phyloP scores from a whole-genome alignment of 2,329 filamentous ascomycete species.

The Cercospora sp. region DNA sequence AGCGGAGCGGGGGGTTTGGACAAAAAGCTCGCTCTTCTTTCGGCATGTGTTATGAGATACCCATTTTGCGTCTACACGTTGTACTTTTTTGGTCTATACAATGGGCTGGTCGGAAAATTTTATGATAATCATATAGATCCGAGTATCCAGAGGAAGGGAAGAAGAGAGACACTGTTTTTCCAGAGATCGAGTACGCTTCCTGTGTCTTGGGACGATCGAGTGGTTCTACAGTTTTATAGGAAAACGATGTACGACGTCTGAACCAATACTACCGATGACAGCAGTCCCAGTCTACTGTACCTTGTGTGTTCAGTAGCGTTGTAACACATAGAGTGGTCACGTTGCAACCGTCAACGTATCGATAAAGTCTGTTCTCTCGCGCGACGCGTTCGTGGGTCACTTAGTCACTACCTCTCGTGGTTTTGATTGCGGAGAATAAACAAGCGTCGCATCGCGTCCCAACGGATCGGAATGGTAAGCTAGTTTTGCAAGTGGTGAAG shows the following conservation, averaged over 20 bases:
- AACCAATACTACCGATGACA: neutral
- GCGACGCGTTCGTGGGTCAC: neutral
- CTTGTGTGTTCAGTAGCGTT: neutral
- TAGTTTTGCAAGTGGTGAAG: neutral
- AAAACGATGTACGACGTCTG: neutral
- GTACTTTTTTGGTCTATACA: neutral
- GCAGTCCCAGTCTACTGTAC: too few species aligned
- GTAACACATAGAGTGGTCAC: neutral
- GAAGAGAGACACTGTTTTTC: neutral
- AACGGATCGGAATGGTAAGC: neutral
- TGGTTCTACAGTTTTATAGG: too few species aligned
- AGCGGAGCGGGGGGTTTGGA: conserved; percentile 1
- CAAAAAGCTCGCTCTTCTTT: conserved; percentile 3
- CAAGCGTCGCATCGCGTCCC: neutral
- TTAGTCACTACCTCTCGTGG: neutral
- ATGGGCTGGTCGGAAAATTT: neutral
- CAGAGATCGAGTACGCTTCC: neutral
- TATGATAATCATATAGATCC: neutral
- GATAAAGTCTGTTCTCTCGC: neutral
- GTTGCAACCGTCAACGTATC: neutral
- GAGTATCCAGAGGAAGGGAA: neutral
- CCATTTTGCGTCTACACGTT: conserved; percentile 11
- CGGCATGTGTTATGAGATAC: conserved; percentile 27
- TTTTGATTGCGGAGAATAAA: neutral
- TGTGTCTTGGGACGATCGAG: neutral